phyloP scores from a whole-genome alignment of 148 eudicot species.

The Polygonum maritimum region DNA sequence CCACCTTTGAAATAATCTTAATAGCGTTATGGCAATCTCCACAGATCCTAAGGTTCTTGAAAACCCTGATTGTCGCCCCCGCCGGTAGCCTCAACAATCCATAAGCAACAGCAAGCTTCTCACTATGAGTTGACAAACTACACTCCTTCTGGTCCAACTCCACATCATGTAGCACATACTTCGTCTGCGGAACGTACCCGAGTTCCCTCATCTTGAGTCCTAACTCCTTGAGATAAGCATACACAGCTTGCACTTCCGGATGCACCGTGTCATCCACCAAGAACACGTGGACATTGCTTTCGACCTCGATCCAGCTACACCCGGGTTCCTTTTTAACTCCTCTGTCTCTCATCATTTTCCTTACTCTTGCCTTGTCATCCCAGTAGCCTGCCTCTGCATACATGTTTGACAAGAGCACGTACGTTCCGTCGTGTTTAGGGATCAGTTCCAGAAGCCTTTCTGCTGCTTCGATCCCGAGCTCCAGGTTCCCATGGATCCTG shows the following conservation, averaged over 20 bases:
- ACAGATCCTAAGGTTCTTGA: slow-evolving; percentile 61
- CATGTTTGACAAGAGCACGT: slow-evolving; percentile 48
- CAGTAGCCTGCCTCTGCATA: slow-evolving; percentile 44
- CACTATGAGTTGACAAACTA: slow-evolving; percentile 54
- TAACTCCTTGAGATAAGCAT: slow-evolving; percentile 40
- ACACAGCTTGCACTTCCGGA: slow-evolving; percentile 48
- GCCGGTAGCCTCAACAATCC: slow-evolving; percentile 53
- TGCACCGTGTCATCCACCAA: slow-evolving; percentile 50
- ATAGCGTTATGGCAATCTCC: slow-evolving; percentile 92
- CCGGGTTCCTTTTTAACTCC: slow-evolving; percentile 73
- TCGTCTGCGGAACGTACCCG: slow-evolving; percentile 55
- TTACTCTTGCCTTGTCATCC: slow-evolving; percentile 42
- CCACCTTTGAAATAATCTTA: slow-evolving; percentile 74
- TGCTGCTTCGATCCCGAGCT: slow-evolving; percentile 47
- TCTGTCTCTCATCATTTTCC: slow-evolving; percentile 50
- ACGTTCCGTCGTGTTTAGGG: slow-evolving; percentile 55
- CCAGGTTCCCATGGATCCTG: slow-evolving; percentile 41
- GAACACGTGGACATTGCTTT: slow-evolving; percentile 48
- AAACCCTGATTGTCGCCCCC: slow-evolving; percentile 53
- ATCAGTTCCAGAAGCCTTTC: slow-evolving; percentile 31
- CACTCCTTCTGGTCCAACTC: slow-evolving; percentile 48
- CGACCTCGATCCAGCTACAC: slow-evolving; percentile 64
- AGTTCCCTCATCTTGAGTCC: slow-evolving; percentile 42
- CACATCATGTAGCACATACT: slow-evolving; percentile 49
- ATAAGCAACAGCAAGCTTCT: slow-evolving; percentile 62